Evolutionary conservation across 768 basidiomycete genomes (phyloP).

Genomic region (Boletus huronensis): DNA sequence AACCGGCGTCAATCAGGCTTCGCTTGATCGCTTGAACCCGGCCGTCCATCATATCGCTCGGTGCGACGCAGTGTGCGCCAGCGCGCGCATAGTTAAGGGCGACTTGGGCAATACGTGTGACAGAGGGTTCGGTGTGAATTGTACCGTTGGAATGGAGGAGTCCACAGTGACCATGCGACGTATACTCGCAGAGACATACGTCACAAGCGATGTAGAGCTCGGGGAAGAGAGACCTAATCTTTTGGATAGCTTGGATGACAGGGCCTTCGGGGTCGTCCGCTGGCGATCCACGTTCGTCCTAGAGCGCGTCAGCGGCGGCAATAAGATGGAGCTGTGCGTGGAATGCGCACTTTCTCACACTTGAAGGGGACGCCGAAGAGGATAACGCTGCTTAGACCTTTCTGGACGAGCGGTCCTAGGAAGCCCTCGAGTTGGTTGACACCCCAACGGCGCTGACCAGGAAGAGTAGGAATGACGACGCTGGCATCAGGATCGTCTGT

Average conservation of each 20-base stretch:
- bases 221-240: slow-evolving; percentile 75
- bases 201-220: slow-evolving; percentile 86
- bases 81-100: slow-evolving; percentile 89
- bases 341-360: slow-evolving; percentile 62
- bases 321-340: neutral
- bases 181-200: slow-evolving; percentile 99
- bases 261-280: slow-evolving; percentile 90
- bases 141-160: slow-evolving; percentile 68
- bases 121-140: slow-evolving; percentile 75
- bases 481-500: slow-evolving; percentile 89
- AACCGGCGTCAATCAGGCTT: slow-evolving; percentile 74
- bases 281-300: slow-evolving; percentile 82
- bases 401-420: slow-evolving; percentile 80
- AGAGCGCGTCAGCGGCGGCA: neutral
- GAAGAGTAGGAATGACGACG: slow-evolving; percentile 71
- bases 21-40: slow-evolving; percentile 87
- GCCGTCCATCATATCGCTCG: slow-evolving; percentile 99
- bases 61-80: slow-evolving; percentile 97
- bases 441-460: slow-evolving; percentile 92
- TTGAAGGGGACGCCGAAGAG: slow-evolving; percentile 88
- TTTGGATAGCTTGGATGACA: slow-evolving; percentile 88
- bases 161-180: slow-evolving; percentile 97
- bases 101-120: slow-evolving; percentile 86
- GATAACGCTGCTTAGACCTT: slow-evolving; percentile 89
- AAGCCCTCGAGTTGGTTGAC: slow-evolving; percentile 89